phyloP scores from a whole-genome alignment of 73 alveolate species.

The Symbiodinium natans region DNA sequence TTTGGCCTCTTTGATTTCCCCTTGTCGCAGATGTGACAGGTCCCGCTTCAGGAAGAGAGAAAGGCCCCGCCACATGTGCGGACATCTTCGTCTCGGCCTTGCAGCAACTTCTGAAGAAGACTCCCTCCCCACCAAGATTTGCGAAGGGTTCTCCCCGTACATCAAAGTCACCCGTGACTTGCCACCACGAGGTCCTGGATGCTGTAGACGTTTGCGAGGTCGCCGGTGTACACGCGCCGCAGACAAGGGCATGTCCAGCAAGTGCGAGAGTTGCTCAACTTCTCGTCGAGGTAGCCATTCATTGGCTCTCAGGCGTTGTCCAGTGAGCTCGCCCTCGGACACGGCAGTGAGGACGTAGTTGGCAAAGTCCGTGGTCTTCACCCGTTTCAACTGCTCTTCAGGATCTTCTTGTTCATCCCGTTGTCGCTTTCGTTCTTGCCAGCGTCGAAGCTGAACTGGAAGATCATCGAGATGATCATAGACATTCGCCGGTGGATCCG shows the following conservation, averaged over 20 bases:
- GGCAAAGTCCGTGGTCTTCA: neutral
- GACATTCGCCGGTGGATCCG: no score
- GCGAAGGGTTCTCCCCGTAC: neutral
- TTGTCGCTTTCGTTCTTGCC: neutral
- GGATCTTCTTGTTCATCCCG: neutral
- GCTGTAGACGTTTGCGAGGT: neutral
- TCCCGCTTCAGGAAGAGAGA: neutral
- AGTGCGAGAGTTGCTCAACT: neutral
- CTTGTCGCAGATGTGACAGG: neutral
- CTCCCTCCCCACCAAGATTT: neutral
- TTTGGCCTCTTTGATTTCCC: neutral
- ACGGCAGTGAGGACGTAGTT: neutral
- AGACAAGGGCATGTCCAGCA: neutral
- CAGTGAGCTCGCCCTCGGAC: neutral
- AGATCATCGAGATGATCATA: neutral
- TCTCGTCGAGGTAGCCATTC: constrained; percentile 15
- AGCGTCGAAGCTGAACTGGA: neutral
- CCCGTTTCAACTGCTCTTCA: neutral
- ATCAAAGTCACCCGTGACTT: neutral
- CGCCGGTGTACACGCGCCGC: constrained; percentile 11
- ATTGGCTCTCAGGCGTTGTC: neutral
- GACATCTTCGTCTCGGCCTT: neutral
- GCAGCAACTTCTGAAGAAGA: neutral
- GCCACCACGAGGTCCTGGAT: neutral
- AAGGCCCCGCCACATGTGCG: neutral